Evolutionary conservation across 768 basidiomycete species (phyloP), one percentile per base, ranked within the genome.

Genomic region (Mycena rosella): DNA sequence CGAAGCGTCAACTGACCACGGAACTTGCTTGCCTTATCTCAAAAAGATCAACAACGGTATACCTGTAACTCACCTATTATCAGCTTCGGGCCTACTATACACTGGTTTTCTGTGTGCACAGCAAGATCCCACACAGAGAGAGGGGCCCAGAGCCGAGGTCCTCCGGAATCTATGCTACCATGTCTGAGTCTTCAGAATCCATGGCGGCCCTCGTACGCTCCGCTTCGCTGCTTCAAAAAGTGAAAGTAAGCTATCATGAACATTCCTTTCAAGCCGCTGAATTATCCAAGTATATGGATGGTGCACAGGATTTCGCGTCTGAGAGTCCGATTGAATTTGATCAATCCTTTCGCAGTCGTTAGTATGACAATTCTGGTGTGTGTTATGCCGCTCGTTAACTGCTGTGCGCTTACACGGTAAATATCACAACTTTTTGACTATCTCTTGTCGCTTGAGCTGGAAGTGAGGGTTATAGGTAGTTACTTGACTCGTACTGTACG

Each of bases 351-450:
- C 10, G 7, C 27, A 63, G 61, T 63, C 24, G 61, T 38, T 27
- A 63, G 61, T 44, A 63, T 63, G 8, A 63, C 61, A 36, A 63
- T 63, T 20, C 61, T 63, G 0, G 60, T 53, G 15, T 17, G 34
- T 9, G 59, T 10, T 14, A 1, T 45, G 20, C 20, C 4, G 2
- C 22, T 1, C 6, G 17, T 20, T 44, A 13, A n/a, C n/a, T n/a
- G n/a, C 38, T 26, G 2, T 34, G n/a, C 17, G n/a, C n/a, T n/a
- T n/a, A n/a, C n/a, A n/a, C n/a, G n/a, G n/a, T n/a, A n/a, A n/a
- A n/a, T 30, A n/a, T 11, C 11, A 29, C 62, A 5, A 2, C 17
- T 55, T 45, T 63, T 32, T 24, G 61, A 63, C 26, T 63, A 63
- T 24, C 24, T 63, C 5, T 47, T 53, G 29, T 44, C 52, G 17